Base-by-base conservation (phyloP, 2,329 filamentous ascomycete species). In the Pleomassaria siparia region DNA sequence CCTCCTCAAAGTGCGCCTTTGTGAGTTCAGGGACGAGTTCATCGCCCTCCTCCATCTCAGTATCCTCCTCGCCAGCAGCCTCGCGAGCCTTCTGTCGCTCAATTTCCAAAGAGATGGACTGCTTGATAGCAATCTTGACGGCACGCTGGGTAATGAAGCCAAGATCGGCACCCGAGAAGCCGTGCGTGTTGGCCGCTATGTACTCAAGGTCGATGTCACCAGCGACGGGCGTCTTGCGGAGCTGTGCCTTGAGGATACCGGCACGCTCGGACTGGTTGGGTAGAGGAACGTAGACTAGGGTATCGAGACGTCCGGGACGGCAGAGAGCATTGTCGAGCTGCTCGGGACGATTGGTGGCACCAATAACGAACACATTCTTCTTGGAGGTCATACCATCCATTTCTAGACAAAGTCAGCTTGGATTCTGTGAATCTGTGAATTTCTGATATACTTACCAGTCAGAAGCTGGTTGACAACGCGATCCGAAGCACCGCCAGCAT, bases 351-450 rank as follows among this genome's bases (percentile, higher is more conserved):
- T 99, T 99, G 75, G 94, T 99, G 37, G 94, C 94, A 73, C 94
- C 94, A 64, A 99, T 99, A 58, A 99, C 94, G 76, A 99, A 99
- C 57, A 99, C 94, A 73, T 99, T 99, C 88, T 99, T 99, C 89
- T 99, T 99, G 30, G 92, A 96, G 37, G 92, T 97, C 92, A 97
- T 97, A 66, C 92, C 92, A 62, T 97, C 92, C 92, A 97, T 96
- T 84, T 97, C 90, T 88, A 57, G 35, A 54, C 18, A 24, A 39
- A 36, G 63, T 83, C 74, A 84, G 78, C 62, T 48, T 20, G 26
- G n/a, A 8, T 44, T 30, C 40, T 10, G 21, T 26, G 28, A 33
- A 30, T 30, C 13, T 30, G 10, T 13, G 5, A 22, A 39, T 46
- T 10, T 35, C n/a, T 62, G 11, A 16, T 13, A 39, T 37, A 77